phyloP scores from a whole-genome alignment of 495 filamentous ascomycete genomes.

The Hypoxylon crocopeplum region DNA sequence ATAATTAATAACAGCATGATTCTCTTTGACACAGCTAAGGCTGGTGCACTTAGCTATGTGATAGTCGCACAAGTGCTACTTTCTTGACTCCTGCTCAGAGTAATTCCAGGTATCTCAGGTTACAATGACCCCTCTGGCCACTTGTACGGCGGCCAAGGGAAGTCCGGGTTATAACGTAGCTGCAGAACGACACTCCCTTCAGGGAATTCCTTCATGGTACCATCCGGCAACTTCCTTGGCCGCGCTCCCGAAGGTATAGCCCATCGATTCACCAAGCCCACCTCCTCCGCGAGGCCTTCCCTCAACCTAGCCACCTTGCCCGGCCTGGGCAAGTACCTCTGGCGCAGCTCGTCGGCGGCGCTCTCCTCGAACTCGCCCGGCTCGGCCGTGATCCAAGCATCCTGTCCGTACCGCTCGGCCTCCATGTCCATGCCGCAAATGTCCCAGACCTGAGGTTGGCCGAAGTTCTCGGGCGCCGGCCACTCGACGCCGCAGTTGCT shows the following conservation, averaged over 20 bases:
- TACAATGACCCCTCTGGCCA: slow-evolving; percentile 32
- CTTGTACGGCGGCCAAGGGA: slow-evolving; percentile 26
- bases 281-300: slow-evolving; percentile 14
- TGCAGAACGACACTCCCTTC: slow-evolving; percentile 17
- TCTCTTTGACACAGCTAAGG: background rate
- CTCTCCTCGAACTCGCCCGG: slow-evolving; percentile 27
- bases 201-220: slow-evolving; percentile 22
- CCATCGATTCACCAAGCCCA: slow-evolving; percentile 10
- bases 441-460: slow-evolving; percentile 3
- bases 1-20: slow-evolving; percentile 17
- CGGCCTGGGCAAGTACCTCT: background rate
- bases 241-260: background rate
- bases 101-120: background rate
- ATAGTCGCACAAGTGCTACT: too few relatives aligned
- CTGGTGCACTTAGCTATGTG: too few relatives aligned
- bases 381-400: background rate
- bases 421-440: slow-evolving; percentile 10
- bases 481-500: slow-evolving; percentile 10
- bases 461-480: slow-evolving; percentile 13
- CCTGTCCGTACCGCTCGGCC: background rate
- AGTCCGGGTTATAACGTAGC: slow-evolving; percentile 11
- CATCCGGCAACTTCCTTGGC: slow-evolving; percentile 5
- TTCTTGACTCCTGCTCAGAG: too few relatives aligned
- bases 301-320: slow-evolving; percentile 11
- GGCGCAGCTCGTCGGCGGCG: slow-evolving; percentile 2